Evolutionary conservation across 139 green algal species (phyloP), one percentile per base, ranked within the genome.

Genomic region (Limnomonas spitsbergensis): DNA sequence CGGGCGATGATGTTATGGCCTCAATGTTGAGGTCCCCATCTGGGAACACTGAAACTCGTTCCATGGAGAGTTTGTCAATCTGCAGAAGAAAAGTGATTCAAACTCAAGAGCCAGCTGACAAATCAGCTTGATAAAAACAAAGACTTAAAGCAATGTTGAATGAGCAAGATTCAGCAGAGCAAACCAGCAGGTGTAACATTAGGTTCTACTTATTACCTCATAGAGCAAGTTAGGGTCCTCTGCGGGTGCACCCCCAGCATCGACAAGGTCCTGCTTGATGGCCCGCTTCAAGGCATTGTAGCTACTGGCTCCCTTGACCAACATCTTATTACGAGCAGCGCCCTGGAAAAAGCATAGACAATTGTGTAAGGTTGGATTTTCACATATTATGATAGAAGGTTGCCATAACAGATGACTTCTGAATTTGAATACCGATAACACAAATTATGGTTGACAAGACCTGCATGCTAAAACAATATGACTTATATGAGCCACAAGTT

Each of bases 281-380:
- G 91, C 93, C 0, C 94, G 86, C 47, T 94, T 85, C 29, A 97
- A 84, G 2, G 88, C 89, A 76, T 98, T 98, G 87, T 96, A 97
- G 52, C 79, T 92, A 69, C 82, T 92, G 40, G 87, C 94, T 26
- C 88, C 92, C 66, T 92, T 90, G 38, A 97, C 87, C 77, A 96
- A 84, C 90, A 97, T 90, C 38, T 88, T 86, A 83, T 97, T 97
- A 69, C 93, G 87, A 0, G 87, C 88, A n/a, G 86, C 74, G 20
- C 88, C 83, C 84, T 91, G 80, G 20, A 39, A 42, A 32, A 72
- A 38, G 26, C 9, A 61, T 14, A 61, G 14, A 61, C 47, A 61
- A 61, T 14, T 61, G 14, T n/a, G n/a, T n/a, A n/a, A n/a, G n/a
- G n/a, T n/a, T n/a, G n/a, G n/a, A n/a, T n/a, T n/a, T n/a, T n/a